Base-by-base conservation (phyloP, 2,329 filamentous ascomycete species). In the Pyrenochaeta sp. region DNA sequence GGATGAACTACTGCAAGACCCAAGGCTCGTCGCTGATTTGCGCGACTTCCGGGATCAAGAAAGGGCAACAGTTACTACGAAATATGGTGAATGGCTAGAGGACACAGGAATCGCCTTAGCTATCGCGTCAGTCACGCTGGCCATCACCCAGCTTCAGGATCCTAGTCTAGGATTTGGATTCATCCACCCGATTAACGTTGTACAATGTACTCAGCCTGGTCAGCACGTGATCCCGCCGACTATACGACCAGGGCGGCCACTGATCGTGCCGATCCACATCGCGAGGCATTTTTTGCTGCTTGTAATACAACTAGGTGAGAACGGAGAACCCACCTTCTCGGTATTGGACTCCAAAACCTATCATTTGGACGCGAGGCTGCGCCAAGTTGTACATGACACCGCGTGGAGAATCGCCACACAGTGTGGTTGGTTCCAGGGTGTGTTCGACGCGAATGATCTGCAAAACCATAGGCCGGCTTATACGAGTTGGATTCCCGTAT, bases 341-440 rank as follows among this genome's bases (percentile, higher is more conserved):
- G 45, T 65, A 27, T 13, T 65, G 5, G 60, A 69, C 32, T 65
- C 67, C 1, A 46, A 42, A 22, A 19, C 30, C 2, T 58, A 52
- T 32, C 19, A 53, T 19, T 43, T 32, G 4, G 5, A 30, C 3
- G 5, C 6, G 24, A 7, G 37, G 2, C 3, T 34, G 9, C 52
- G 56, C 7, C 13, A 45, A 15, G 0, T 2, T 2, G 1, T 64
- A 22, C 49, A 59, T 24, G 4, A 28, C 5, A 5, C 19, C 10
- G 46, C 42, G 8, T 37, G 13, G 28, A 37, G 22, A 12, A 24
- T 55, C 28, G 25, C 50, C 2, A 45, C 12, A 2, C 4, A 9
- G 5, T 49, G 50, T 3, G 25, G 15, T 1, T 56, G 53, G 55
- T 43, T 22, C 32, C 37, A 19, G 10, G 13, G 28, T n/a, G 12